A percentile compares a stretch with the other conserved stretches of the same genome.
Conservation (phyloP, 1,284 basidiomycete genomes). For the Trametes versicolor region DNA sequence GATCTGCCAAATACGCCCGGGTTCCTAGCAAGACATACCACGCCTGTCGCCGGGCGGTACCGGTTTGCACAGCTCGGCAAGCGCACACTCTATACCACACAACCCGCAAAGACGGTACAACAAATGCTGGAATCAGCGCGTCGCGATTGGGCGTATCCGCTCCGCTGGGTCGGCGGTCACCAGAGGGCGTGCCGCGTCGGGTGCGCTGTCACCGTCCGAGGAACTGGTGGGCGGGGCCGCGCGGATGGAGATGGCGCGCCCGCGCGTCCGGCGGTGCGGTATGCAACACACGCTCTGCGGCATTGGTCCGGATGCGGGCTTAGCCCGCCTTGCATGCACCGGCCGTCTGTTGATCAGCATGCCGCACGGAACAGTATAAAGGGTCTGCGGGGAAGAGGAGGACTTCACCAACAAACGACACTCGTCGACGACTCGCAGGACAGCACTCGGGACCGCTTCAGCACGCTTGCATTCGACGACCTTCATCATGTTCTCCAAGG, state of each 20-base stretch:
- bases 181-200: constrained; percentile 2
- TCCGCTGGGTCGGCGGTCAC: constrained; percentile 9
- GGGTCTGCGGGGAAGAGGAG: constrained; percentile 2
- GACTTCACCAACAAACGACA: constrained; percentile 3
- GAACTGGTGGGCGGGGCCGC: neutral
- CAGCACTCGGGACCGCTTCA: neutral
- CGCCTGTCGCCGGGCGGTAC: constrained; percentile 12
- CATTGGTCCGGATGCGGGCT: constrained; percentile 21
- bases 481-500: constrained; percentile 24
- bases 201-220: constrained; percentile 8
- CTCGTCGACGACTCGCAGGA: constrained; percentile 4
- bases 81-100: constrained; percentile 1
- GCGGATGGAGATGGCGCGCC: constrained; percentile 7
- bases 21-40: constrained; percentile 17
- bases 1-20: constrained; percentile 18
- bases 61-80: constrained; percentile 6
- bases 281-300: constrained; percentile 13
- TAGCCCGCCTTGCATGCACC: constrained; percentile 13
- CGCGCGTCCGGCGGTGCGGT: constrained; percentile 17
- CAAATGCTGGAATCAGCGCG: constrained; percentile 21
- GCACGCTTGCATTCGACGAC: neutral
- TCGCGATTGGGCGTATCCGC: constrained; percentile 17
- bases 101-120: constrained; percentile 24
- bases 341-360: constrained; percentile 10
- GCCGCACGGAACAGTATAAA: constrained; percentile 20